Base-by-base conservation (phyloP, 345 rosid genomes). In the Sisymbrium irio region DNA sequence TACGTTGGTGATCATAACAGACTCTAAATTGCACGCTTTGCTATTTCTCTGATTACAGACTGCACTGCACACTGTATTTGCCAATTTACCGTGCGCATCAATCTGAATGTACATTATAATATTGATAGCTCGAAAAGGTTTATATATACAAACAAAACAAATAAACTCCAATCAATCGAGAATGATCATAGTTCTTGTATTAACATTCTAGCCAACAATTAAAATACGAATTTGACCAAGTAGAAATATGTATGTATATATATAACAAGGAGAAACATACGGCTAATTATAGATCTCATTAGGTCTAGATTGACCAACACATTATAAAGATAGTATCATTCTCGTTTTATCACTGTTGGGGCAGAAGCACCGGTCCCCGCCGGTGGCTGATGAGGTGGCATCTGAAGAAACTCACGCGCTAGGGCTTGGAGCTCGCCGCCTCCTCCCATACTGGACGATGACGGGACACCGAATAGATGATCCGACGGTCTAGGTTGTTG, bases 381-480 rank as follows among this genome's bases (percentile, higher is more conserved):
- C 7, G 67, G 40, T 45, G 67, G 83, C n/a, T 82, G 81, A 6
- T 83, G 80, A 6, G 83, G 82, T 54, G 89, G 78, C 42, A 85
- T 85, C 49, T 83, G 83, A 28, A 88, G 80, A 65, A 86, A 87
- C 47, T 93, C 94, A 19, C 86, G 81, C 1, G 91, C 89, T 78
- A 89, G 69, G 2, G 91, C 85, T 72, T 91, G 92, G 30, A 89
- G 86, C 67, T 93, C 93, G 1, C 92, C 84, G 20, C 87, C 74
- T 15, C 85, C 73, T 0, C 87, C 87, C 10, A 85, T 71, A 5
- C 79, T 72, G 0, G 66, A 69, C 13, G 71, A 54, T 49, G 82
- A 36, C 8, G 72, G 68, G 8, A 69, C 42, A 0, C 70, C 83
- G 33, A 85, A 93, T 67, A 82, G 75, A 49, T 81, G 83, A 73